Evolutionary conservation across 164 flowering plant genomes (phyloP).

Genomic region (grape (Vitis vinifera)): ASM3070453v1 NC_081812.1:8905001-8905500

Average conservation of each 20-base stretch:
- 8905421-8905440: neutral
- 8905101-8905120: constrained; percentile 28
- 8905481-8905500: neutral
- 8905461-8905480: neutral
- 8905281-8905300: constrained; percentile 3
- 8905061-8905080: too few relatives aligned
- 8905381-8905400: constrained; percentile 55
- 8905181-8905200: constrained; percentile 65
- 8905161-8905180: constrained; percentile 53
- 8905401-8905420: constrained; percentile 70
- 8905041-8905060: too few relatives aligned
- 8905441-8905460: neutral
- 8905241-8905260: constrained; percentile 9
- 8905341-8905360: constrained; percentile 84
- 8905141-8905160: constrained; percentile 58
- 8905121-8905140: constrained; percentile 47
- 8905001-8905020: too few relatives aligned
- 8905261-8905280: constrained; percentile 1
- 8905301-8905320: constrained; percentile 52
- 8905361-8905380: constrained; percentile 65
- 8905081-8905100: too few relatives aligned
- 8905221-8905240: constrained; percentile 46
- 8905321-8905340: constrained; percentile 57
- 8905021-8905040: too few relatives aligned
- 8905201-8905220: constrained; percentile 79